Evolutionary conservation across 257 asterid genomes (phyloP), one percentile per base, ranked within the genome.

Genomic region (Dorcoceras hygrometricum): DNA sequence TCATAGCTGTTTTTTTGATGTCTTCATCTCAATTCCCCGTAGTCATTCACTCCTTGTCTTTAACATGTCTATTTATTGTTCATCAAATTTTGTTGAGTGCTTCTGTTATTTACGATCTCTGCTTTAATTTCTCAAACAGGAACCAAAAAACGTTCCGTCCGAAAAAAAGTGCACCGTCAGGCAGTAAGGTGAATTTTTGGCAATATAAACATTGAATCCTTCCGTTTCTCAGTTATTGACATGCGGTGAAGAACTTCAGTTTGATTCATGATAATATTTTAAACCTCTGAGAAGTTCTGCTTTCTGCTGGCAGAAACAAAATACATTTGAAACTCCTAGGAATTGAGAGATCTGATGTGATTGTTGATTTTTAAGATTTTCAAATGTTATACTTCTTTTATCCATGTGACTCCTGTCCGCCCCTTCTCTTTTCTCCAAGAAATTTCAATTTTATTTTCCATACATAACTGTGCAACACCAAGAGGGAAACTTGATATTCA

Each of bases 121-220:
- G 55, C 19, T 65, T 70, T 76, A 71, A 53, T 80, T 55, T 65
- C 70, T 65, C 76, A 26, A 34, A 34, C 86, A 91, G 98, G 88
- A 91, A 89, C 57, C 98, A 91, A 76, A 84, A 86, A 78, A 91
- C 98, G 5, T 91, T 91, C 81, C 92, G 98, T 60, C 98, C 98
- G 59, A 91, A 91, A 71, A 89, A 91, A 74, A 91, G 95, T 80
- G 95, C 95, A 24, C 96, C 96, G 18, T 91, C 98, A 3, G 98
- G 98, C 80, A 91, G 91, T 81, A 91, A 91, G 97, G 97, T 91
- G 50, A 71, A 68, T 4, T 75, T 22, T 66, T 67, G 46, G 34
- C 14, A 22, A 4, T 26, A 62, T 32, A 50, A 23, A 23, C 19
- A 59, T 23, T 2, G 8, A 6, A 26, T 59, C 31, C n/a, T 25